Base-by-base conservation (phyloP, 2,329 filamentous ascomycete species). In the Talaromyces sp. region DNA sequence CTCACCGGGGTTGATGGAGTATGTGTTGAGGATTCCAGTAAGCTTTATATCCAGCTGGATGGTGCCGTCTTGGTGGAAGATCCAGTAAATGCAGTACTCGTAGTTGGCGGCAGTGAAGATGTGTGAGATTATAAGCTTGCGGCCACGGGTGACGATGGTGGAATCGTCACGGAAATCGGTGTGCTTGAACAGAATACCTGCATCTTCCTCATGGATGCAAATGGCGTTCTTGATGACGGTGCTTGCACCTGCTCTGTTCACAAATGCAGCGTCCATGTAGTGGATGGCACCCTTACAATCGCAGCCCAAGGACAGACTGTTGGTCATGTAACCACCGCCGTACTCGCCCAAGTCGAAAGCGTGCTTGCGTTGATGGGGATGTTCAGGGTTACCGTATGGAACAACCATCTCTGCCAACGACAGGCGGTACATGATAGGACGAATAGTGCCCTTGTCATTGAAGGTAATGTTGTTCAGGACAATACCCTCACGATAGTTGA, bases 91-190 rank as follows among this genome's bases (percentile, higher is more conserved):
- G 72, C 88, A 90, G 78, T 97, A 97, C 77, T 97, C 93, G 79
- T 97, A 97, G 82, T 97, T 97, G 31, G 93, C 93, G 0, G 93
- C 93, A 0, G 93, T 97, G 80, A 97, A 97, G 74, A 97, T 90
- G 71, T 97, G 93, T 69, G 92, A 93, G 69, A 97, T 84, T 73
- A 97, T 85, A 65, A 97, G 85, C 75, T 95, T 96, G 62, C 92
- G 87, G 1, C 89, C 92, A 31, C 93, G 88, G 0, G 93, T 97
- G 4, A 96, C 91, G 10, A 95, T 92, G 63, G 88, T 87, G 0
- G 91, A 94, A 50, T 95, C 90, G 73, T 97, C 93, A 43, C 93
- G 87, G 85, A 97, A 97, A 78, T 97, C 93, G 16, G 88, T 93
- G 79, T 96, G 92, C 81, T 97, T 97, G 86, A 96, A 97, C 0